Percentiles rank a stretch among this genome's conserved stretches.
phyloP scores from a whole-genome alignment of 176 grass and related monocot genomes.

The Themeda triandra region DNA sequence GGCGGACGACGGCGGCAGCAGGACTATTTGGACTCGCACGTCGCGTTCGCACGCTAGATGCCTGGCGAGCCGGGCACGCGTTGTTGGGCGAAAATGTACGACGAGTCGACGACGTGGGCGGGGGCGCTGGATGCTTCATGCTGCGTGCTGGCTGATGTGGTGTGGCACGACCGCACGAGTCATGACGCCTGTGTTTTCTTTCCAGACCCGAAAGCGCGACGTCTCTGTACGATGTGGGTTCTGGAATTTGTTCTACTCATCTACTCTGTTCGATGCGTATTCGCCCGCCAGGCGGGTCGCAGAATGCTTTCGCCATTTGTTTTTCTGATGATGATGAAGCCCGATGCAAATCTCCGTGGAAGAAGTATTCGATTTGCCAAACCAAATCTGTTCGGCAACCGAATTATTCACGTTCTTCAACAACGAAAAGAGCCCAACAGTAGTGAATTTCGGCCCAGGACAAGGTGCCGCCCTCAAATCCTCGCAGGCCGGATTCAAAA shows the following conservation, averaged over 20 bases:
- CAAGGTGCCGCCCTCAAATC: not conserved
- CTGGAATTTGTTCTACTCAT: slow-evolving; percentile 3
- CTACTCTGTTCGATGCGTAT: not conserved
- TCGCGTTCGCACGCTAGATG: not conserved
- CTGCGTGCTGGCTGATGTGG: not conserved
- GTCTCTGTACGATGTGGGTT: not conserved
- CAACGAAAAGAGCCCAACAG: not conserved
- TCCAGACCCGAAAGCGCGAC: not conserved
- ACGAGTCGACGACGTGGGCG: too few species aligned
- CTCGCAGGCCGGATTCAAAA: too few species aligned
- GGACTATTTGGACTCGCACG: slow-evolving; percentile 18
- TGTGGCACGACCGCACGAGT: not conserved
- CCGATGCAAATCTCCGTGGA: not conserved
- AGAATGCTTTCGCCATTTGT: not conserved
- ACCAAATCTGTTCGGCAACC: not conserved
- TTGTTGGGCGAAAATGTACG: too few species aligned
- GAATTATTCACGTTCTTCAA: not conserved
- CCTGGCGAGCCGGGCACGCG: too few species aligned
- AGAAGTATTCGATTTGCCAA: not conserved
- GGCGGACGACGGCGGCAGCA: not conserved
- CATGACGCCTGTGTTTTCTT: not conserved
- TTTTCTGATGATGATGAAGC: too few species aligned
- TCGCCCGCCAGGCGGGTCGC: not conserved
- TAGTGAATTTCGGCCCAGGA: not conserved
- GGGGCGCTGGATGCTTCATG: not conserved